Conservation (phyloP, 805 yeast genomes). For the Cyberlindnera veronae region DNA sequence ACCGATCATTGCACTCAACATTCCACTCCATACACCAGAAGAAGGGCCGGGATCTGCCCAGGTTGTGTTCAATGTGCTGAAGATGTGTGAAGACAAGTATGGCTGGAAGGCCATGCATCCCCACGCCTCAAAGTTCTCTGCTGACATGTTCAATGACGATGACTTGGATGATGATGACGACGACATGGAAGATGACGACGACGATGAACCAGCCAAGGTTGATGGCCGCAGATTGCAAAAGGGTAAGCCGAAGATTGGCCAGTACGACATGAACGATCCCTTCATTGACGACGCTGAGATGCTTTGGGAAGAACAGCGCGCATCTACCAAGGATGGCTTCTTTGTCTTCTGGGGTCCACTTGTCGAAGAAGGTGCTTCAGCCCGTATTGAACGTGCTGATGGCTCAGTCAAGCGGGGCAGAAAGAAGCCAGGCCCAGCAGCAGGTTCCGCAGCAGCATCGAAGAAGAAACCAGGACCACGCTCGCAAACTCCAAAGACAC, state of each 20-base stretch:
- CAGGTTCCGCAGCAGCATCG: neutral
- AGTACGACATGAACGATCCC: constrained; percentile 90
- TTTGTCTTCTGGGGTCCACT: constrained; percentile 94
- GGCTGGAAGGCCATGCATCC: constrained; percentile 76
- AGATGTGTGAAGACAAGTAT: constrained; percentile 77
- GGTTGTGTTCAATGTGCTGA: constrained; percentile 66
- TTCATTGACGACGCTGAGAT: constrained; percentile 94
- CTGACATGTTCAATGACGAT: constrained; percentile 51
- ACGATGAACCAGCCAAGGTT: constrained; percentile 37
- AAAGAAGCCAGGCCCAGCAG: constrained; percentile 23
- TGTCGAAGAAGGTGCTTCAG: constrained; percentile 54
- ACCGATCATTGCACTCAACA: constrained; percentile 55
- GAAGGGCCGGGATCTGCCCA: constrained; percentile 59
- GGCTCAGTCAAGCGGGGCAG: constrained; percentile 40
- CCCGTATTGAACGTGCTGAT: constrained; percentile 44
- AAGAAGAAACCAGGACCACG: constrained; percentile 10
- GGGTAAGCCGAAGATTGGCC: constrained; percentile 76
- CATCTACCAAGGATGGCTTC: constrained; percentile 91
- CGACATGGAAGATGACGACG: constrained; percentile 38
- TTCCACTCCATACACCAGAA: constrained; percentile 46
- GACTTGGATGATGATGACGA: constrained; percentile 47
- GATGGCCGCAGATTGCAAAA: constrained; percentile 43
- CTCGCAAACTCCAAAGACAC: constrained; percentile 7
- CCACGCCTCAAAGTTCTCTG: constrained; percentile 54
- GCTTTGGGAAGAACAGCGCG: constrained; percentile 89